Percentiles rank a stretch among this genome's conserved stretches.
phyloP scores from a whole-genome alignment of 2,329 filamentous ascomycete genomes.

The Aureobasidium lini region DNA sequence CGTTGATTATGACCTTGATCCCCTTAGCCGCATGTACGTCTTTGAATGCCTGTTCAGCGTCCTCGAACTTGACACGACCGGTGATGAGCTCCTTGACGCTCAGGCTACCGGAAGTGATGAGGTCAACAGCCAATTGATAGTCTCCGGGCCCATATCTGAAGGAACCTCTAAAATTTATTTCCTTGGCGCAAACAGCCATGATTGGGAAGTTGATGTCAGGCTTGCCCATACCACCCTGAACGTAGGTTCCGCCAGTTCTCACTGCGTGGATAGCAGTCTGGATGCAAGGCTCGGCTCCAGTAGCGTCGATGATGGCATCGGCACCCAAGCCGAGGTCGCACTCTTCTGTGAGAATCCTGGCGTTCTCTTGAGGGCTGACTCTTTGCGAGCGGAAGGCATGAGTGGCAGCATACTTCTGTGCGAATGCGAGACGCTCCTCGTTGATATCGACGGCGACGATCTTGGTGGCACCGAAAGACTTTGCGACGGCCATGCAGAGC shows the following conservation, averaged over 20 bases:
- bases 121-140: conserved; percentile 71
- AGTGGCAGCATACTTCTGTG: conserved; percentile 39
- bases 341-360: conserved; percentile 17
- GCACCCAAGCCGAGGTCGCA: conserved; percentile 43
- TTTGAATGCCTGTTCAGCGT: conserved; percentile 78
- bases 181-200: conserved; percentile 78
- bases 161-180: conserved; percentile 75
- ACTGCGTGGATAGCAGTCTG: conserved; percentile 65
- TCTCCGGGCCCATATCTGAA: conserved; percentile 45
- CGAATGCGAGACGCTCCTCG: conserved; percentile 46
- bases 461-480: conserved; percentile 53
- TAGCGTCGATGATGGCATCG: conserved; percentile 74
- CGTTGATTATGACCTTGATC: conserved; percentile 52
- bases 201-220: conserved; percentile 82
- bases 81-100: conserved; percentile 69
- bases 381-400: conserved; percentile 23
- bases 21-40: conserved; percentile 76
- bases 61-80: conserved; percentile 63
- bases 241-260: conserved; percentile 62
- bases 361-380: conserved; percentile 23
- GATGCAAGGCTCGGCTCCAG: conserved; percentile 69
- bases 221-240: conserved; percentile 84
- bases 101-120: conserved; percentile 64
- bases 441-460: conserved; percentile 55
- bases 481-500: conserved; percentile 48